A percentile compares a stretch with the other conserved stretches of the same genome.
These are phyloP conservation scores for Moesziomyces parantarcticus DNA, from an alignment of 1,284 basidiomycete species.

Conservation along the genomic window DNA sequence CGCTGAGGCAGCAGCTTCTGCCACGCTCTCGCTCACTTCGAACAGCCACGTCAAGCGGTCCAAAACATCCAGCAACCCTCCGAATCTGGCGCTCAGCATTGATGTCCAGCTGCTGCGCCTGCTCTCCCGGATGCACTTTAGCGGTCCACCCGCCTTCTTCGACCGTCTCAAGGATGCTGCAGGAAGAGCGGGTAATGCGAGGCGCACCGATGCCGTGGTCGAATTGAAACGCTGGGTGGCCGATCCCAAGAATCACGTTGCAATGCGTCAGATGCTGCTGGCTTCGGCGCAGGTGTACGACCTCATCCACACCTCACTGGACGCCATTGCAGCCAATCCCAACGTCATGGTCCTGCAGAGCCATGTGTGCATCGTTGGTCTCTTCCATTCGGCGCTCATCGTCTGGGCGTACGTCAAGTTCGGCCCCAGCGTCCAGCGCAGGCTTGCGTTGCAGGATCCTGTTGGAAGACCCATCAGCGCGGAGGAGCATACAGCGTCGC, in stretches of 20 bases:
- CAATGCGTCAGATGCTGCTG: constrained; percentile 15
- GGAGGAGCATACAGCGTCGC: not conserved
- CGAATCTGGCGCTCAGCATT: constrained; percentile 6
- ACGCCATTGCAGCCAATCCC: not conserved
- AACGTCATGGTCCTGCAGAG: constrained; percentile 12
- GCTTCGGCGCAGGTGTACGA: constrained; percentile 12
- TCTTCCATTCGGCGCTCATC: constrained; percentile 20
- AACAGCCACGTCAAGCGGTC: not conserved
- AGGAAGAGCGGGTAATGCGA: constrained; percentile 9
- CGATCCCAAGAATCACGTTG: constrained; percentile 4
- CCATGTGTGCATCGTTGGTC: constrained; percentile 14
- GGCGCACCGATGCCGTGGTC: constrained; percentile 12
- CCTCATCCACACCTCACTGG: constrained; percentile 8
- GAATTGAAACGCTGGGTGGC: constrained; percentile 12
- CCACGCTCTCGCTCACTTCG: constrained; percentile 2
- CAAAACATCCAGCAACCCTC: not conserved
- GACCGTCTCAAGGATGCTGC: constrained; percentile 17
- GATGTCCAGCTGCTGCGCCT: constrained; percentile 20
- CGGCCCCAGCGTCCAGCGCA: not conserved
- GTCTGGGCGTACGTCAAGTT: constrained; percentile 24
- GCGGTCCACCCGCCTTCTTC: constrained; percentile 20
- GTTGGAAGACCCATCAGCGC: not conserved
- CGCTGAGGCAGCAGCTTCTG: constrained; percentile 1
- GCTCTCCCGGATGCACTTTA: constrained; percentile 18
- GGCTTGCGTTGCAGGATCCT: not conserved